Percentiles rank a stretch among this genome's conserved stretches.
phyloP scores from a whole-genome alignment of 371 early-diverging fungal species.

The Mucor velutinosus region DNA sequence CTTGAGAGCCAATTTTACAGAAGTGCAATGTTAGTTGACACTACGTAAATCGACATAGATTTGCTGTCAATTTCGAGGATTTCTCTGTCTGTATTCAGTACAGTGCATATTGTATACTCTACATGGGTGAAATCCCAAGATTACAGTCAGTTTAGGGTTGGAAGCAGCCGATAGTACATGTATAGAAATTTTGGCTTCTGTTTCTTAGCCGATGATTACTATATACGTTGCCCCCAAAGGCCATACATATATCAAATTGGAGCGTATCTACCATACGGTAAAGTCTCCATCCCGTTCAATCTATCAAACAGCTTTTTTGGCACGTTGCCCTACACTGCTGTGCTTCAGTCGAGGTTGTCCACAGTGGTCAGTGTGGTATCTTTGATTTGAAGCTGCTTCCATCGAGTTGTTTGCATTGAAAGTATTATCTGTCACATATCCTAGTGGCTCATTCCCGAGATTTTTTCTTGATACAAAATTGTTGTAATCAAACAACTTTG shows the following conservation, averaged over 20 bases:
- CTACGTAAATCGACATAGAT: too few species aligned
- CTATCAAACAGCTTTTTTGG: too few species aligned
- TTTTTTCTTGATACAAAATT: neutral
- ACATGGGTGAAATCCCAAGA: neutral
- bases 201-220: neutral
- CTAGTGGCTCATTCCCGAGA: slow-evolving; percentile 1
- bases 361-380: too few species aligned
- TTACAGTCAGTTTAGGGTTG: neutral
- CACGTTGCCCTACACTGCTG: too few species aligned
- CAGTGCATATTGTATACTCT: neutral
- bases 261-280: neutral
- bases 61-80: too few species aligned
- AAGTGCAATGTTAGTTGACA: too few species aligned
- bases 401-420: neutral
- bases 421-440: neutral
- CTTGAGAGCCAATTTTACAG: too few species aligned
- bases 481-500: neutral
- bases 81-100: neutral
- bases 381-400: too few species aligned
- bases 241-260: neutral
- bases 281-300: too few species aligned
- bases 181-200: neutral
- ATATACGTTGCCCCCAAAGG: neutral
- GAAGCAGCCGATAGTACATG: neutral
- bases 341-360: too few species aligned